These are phyloP conservation scores for Heterobasidion occidentale DNA, from an alignment of 1,284 basidiomycete species.

Conservation along the genomic window DNA sequence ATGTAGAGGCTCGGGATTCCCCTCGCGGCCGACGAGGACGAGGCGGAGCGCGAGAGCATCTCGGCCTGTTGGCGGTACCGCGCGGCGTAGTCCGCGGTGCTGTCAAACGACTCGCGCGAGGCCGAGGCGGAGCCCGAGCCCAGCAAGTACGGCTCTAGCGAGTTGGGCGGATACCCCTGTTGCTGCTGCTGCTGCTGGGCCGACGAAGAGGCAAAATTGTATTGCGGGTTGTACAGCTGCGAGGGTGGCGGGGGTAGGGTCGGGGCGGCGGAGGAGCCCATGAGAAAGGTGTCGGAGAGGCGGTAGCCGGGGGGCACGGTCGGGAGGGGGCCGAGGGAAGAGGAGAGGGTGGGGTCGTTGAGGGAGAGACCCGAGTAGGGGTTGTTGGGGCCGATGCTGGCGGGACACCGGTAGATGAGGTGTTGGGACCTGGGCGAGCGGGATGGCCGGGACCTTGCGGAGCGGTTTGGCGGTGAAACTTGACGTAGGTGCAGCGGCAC, in stretches of 20 bases:
- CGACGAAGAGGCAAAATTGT: slow-evolving; percentile 2
- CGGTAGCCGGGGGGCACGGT: slow-evolving; percentile 17
- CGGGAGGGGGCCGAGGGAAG: slow-evolving; percentile 16
- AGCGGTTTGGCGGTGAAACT: slow-evolving; percentile 77
- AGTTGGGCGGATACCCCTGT: not conserved
- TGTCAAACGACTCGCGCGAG: slow-evolving; percentile 8
- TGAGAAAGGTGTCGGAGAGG: slow-evolving; percentile 22
- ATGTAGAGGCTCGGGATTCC: not conserved
- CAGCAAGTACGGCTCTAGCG: not conserved
- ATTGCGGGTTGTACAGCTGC: slow-evolving; percentile 12
- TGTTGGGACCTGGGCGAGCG: slow-evolving; percentile 16
- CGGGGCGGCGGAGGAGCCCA: slow-evolving; percentile 13
- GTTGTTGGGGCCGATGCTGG: slow-evolving; percentile 4
- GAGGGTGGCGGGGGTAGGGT: slow-evolving; percentile 14
- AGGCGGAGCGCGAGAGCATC: slow-evolving; percentile 26
- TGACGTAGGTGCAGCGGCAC: slow-evolving; percentile 75
- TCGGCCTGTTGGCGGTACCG: slow-evolving; percentile 45
- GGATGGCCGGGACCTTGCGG: slow-evolving; percentile 63
- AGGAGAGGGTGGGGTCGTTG: slow-evolving; percentile 15
- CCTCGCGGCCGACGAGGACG: slow-evolving; percentile 12
- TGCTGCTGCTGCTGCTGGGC: not conserved
- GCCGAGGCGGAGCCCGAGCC: not conserved
- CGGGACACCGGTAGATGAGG: not conserved
- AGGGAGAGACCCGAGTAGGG: slow-evolving; percentile 10
- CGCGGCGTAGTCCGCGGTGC: slow-evolving; percentile 30